Evolutionary conservation across 257 asterid genomes (phyloP), one percentile per base, ranked within the genome.

Genomic region (Mitragyna speciosa): DNA sequence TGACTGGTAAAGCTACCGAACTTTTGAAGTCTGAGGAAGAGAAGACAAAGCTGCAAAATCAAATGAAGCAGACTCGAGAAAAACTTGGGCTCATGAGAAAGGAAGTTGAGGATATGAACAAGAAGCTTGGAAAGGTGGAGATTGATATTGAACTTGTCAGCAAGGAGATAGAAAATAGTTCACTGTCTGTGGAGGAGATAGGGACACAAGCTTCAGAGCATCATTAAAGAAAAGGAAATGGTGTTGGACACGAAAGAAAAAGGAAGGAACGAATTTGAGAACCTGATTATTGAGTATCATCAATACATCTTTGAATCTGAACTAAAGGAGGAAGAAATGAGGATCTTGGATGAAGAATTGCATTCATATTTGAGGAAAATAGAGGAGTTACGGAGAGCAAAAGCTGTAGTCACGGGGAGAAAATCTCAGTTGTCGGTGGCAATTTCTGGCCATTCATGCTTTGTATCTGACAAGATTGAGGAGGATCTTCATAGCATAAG

Each of bases 21-120:
- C 79, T 96, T 79, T 89, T 96, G 75, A 88, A 86, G 80, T 87
- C 89, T 0, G 97, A 91, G 86, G 99, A 96, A 83, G 89, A 87
- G 87, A 92, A 87, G 82, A 89, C 89, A 12, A 94, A 87, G 88
- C 84, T 91, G 3, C 97, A 90, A 72, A 86, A 77, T 75, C 89
- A 89, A 82, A 83, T 92, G 41, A 94, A 88, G 86, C 88, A 86
- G 86, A 79, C 71, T 20, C 85, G 59, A 58, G 94, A 89, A 72
- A 91, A 85, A 58, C 92, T 92, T 12, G 86, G 83, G 33, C 82
- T 64, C 28, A 79, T 78, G 54, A 89, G 64, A 83, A 89, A 86
- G 82, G 94, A 96, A 80, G 67, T 76, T 0, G 95, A 94, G 69
- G 87, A 82, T 41, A 54, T 90, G 85, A 89, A 76, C 28, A 78